Evolutionary conservation across 106 monocot species (phyloP), one percentile per base, ranked within the genome.

Genomic region (Vanilla planifolia): DNA sequence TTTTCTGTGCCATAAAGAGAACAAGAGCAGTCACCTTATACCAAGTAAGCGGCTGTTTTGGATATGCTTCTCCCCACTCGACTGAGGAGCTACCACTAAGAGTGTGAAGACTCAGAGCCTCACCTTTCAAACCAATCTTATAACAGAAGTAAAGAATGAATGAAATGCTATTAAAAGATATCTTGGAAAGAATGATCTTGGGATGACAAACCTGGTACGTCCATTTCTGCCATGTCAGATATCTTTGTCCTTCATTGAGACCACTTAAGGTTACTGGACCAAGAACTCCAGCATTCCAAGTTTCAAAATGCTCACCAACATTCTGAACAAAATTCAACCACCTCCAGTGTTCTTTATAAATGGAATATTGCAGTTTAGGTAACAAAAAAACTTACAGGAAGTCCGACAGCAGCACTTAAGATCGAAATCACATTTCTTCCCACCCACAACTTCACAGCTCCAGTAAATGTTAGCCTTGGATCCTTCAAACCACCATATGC

Each of bases 161-260:
- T n/a, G 15, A 70, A 24, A 22, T 60, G 24, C n/a, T 17, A 2
- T 53, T 16, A 53, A 53, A 53, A 30, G 2, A 53, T 2, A 53
- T 8, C 0, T 37, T n/a, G n/a, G n/a, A n/a, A n/a, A n/a, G 7
- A 23, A 6, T n/a, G 4, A 33, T 55, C n/a, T 55, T 19, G 6
- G 19, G 35, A 59, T 30, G 33, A 60, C 44, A 39, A 44, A 89
- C 83, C 62, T 75, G 70, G 59, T 95, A 89, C 6, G 76, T 80
- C 94, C 94, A 95, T 43, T 86, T 86, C 63, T 95, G 89, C 94
- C 86, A 78, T 20, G 94, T 80, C 7, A 95, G 83, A 55, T 95
- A 89, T 63, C 85, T 77, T 71, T 66, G 77, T 26, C 94, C 94
- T 55, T 89, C 94, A 48, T 95, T 83, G 11, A 95, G 83, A 43